Evolutionary conservation across 352 stramenopile genomes (phyloP).

Genomic region (Globisporangium splendens): DNA sequence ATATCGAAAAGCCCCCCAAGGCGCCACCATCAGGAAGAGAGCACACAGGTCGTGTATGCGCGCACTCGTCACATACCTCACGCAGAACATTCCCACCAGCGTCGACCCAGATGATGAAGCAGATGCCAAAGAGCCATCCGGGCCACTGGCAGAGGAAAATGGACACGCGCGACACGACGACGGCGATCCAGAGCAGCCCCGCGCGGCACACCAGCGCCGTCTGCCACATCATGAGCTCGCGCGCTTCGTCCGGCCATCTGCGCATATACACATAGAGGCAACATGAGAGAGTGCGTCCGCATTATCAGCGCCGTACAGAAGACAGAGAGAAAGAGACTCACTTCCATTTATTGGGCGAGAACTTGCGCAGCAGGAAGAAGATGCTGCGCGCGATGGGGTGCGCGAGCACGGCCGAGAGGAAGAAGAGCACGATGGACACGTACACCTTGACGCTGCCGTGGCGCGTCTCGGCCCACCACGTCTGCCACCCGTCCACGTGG

Average conservation of each 20-base stretch:
- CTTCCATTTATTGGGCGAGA: conserved; percentile 53
- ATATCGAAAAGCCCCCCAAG: background rate
- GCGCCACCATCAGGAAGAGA: background rate
- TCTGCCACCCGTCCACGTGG: conserved; percentile 42
- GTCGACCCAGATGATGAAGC: conserved; percentile 78
- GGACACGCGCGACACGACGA: conserved; percentile 55
- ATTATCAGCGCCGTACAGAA: background rate
- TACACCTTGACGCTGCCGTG: conserved; percentile 51
- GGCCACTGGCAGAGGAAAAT: conserved; percentile 65
- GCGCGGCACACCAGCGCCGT: conserved; percentile 60
- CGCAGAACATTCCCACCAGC: conserved; percentile 53
- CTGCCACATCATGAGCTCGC: conserved; percentile 70
- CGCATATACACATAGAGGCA: background rate
- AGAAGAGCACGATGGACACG: conserved; percentile 71
- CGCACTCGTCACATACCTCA: conserved; percentile 20
- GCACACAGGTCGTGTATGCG: background rate
- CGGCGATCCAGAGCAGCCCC: conserved; percentile 65
- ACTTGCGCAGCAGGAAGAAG: conserved; percentile 60
- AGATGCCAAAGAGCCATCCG: conserved; percentile 63
- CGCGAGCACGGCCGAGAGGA: conserved; percentile 69
- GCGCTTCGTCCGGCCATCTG: conserved; percentile 66
- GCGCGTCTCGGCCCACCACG: conserved; percentile 58
- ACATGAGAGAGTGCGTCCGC: too few relatives aligned
- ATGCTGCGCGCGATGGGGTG: conserved; percentile 61
- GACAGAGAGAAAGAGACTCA: conserved; percentile 17